These are phyloP conservation scores for Breynia disticha DNA, from an alignment of 441 rosid species.

Conservation along the genomic window DNA sequence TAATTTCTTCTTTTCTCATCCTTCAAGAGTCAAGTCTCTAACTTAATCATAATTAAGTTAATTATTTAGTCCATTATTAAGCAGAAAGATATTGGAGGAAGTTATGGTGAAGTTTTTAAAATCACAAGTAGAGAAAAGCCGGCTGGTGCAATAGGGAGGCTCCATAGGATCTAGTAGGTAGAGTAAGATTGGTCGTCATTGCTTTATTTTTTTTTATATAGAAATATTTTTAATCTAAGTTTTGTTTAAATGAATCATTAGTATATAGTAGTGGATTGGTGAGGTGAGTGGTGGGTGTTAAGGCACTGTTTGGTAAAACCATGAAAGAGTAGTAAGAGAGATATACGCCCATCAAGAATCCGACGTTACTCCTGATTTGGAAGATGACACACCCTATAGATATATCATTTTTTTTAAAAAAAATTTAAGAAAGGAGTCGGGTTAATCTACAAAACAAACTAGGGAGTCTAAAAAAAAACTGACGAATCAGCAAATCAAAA, in stretches of 20 bases:
- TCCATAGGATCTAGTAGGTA: conserved; percentile 40
- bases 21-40: no score
- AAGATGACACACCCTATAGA: no score
- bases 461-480: no score
- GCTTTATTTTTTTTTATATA: conserved; percentile 11
- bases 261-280: no score
- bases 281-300: conserved; percentile 21
- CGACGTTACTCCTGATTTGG: conserved; percentile 37
- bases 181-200: conserved; percentile 26
- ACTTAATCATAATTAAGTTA: not conserved
- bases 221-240: not conserved
- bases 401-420: no score
- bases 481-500: no score
- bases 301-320: conserved; percentile 21
- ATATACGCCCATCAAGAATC: conserved; percentile 18
- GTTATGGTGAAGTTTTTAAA: not conserved
- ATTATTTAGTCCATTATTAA: not conserved
- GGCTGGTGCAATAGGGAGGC: conserved; percentile 43
- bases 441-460: no score
- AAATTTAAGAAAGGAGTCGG: no score
- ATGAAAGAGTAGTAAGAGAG: conserved; percentile 12
- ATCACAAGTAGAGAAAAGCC: conserved; percentile 24
- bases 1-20: not conserved
- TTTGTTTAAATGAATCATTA: no score
- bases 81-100: not conserved